Evolutionary conservation across 129 eudicot genomes (phyloP), one percentile per base, ranked within the genome.

Genomic region (Pseudognaphalium luteoalbum): DNA sequence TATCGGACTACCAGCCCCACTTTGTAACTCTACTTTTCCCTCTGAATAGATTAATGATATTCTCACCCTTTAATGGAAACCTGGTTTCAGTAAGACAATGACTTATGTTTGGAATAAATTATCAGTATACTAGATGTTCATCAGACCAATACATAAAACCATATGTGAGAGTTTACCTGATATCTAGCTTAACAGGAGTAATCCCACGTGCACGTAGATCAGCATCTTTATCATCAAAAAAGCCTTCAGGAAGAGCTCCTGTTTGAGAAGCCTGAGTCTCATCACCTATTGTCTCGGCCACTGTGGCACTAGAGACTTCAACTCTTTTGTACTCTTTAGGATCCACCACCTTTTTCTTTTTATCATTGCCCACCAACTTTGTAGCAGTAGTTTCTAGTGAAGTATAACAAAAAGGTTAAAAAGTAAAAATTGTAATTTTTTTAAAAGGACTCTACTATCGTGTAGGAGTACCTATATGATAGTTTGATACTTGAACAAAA

Each of bases 121-220:
- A 60, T 32, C 64, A 19, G 34, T 57, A 37, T 41, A 58, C 52
- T 19, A 78, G n/a, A 78, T 41, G 47, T 69, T 59, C 14, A 68
- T 57, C 41, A 58, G 63, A 41, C 63, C 19, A 60, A 77, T 69
- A 42, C 39, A 70, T 30, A 70, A 9, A 21, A 61, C 35, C 68
- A 56, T 25, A 62, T 44, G 32, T 3, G 32, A 81, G 51, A 57
- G 71, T 96, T 87, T 85, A 93, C 98, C 84, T 87, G 76, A 87
- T 87, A 83, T 93, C 97, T 64, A 84, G 83, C 86, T 93, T 93
- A 63, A 90, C 86, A 62, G 88, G 92, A 17, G 87, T 87, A 76
- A 93, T 90, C 61, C 98, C 98, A 62, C 97, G 92, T 81, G 97
- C 98, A 80, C 92, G 98, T 75, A 85, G 80, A 89, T 93, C 98